Conservation (phyloP, 1,284 basidiomycete genomes). For the Boletus sp. region DNA sequence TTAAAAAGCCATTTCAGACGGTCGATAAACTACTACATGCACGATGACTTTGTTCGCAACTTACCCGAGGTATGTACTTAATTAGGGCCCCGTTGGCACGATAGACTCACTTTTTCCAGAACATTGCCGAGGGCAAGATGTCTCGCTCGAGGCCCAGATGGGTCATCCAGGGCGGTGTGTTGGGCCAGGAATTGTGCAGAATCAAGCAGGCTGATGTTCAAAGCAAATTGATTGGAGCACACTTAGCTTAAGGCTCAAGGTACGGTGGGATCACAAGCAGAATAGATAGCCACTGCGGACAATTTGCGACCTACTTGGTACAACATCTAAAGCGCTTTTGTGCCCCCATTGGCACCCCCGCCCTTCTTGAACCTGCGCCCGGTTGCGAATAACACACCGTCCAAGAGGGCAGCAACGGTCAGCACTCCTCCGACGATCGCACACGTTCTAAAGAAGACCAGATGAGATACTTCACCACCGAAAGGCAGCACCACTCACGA, state of each 20-base stretch:
- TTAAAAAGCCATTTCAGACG: constrained; percentile 36
- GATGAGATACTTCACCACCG: not conserved
- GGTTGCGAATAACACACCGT: constrained; percentile 82
- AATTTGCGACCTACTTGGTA: constrained; percentile 8
- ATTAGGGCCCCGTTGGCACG: not conserved
- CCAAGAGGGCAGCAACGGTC: constrained; percentile 90
- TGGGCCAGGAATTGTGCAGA: constrained; percentile 5
- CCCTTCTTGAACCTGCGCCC: constrained; percentile 63
- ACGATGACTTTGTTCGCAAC: constrained; percentile 33
- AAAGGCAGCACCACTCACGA: constrained; percentile 56
- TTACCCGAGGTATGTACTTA: constrained; percentile 28
- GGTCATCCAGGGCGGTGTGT: not conserved
- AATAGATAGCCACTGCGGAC: constrained; percentile 16
- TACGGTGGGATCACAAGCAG: not conserved
- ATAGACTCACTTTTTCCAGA: constrained; percentile 9
- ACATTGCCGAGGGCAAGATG: not conserved
- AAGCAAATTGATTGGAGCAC: constrained; percentile 12
- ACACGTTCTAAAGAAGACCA: constrained; percentile 64
- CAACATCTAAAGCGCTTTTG: constrained; percentile 46
- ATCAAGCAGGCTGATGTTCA: constrained; percentile 14
- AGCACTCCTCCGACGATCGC: constrained; percentile 97
- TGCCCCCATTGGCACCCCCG: constrained; percentile 35
- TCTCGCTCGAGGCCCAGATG: constrained; percentile 6
- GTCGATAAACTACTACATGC: constrained; percentile 32
- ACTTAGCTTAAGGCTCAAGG: not conserved